phyloP scores from a whole-genome alignment of 495 filamentous ascomycete genomes.

The Penicillium paxilli region DNA sequence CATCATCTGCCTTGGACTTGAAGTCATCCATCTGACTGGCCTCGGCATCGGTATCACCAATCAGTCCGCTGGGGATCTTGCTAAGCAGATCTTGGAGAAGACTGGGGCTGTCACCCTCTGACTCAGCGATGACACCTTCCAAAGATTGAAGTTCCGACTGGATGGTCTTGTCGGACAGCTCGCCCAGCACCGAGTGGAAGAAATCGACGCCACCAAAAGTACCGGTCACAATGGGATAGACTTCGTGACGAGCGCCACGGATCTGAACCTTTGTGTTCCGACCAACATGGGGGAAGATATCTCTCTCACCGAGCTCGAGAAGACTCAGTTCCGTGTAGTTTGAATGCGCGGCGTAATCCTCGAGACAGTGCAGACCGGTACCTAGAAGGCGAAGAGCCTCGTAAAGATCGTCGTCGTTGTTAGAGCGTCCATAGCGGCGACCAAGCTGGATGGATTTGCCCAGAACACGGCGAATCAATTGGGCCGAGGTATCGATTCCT shows the following conservation, averaged over 20 bases:
- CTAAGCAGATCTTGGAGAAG: constrained; percentile 72
- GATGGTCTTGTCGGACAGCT: constrained; percentile 82
- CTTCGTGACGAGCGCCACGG: constrained; percentile 57
- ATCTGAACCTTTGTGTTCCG: constrained; percentile 64
- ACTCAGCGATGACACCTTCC: constrained; percentile 69
- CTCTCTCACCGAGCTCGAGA: constrained; percentile 76
- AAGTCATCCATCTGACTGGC: constrained; percentile 65
- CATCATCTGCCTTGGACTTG: constrained; percentile 62
- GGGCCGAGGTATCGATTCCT: constrained; percentile 74
- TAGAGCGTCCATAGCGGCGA: constrained; percentile 61
- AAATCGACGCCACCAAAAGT: constrained; percentile 91
- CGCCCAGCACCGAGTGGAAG: constrained; percentile 84
- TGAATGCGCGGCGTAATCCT: constrained; percentile 89
- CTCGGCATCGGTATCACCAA: constrained; percentile 65
- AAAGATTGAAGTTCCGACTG: constrained; percentile 85
- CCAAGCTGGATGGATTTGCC: constrained; percentile 70
- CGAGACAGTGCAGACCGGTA: constrained; percentile 86
- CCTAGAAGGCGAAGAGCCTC: constrained; percentile 84
- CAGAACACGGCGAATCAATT: constrained; percentile 71
- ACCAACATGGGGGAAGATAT: constrained; percentile 85
- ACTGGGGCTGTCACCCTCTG: constrained; percentile 51
- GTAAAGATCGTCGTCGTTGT: constrained; percentile 71
- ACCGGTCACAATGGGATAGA: constrained; percentile 82
- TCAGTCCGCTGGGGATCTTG: constrained; percentile 73
- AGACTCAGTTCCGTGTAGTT: constrained; percentile 87